Evolutionary conservation across 2,329 filamentous ascomycete species (phyloP), one percentile per base, ranked within the genome.

Genomic region (Kalmusia sp.): DNA sequence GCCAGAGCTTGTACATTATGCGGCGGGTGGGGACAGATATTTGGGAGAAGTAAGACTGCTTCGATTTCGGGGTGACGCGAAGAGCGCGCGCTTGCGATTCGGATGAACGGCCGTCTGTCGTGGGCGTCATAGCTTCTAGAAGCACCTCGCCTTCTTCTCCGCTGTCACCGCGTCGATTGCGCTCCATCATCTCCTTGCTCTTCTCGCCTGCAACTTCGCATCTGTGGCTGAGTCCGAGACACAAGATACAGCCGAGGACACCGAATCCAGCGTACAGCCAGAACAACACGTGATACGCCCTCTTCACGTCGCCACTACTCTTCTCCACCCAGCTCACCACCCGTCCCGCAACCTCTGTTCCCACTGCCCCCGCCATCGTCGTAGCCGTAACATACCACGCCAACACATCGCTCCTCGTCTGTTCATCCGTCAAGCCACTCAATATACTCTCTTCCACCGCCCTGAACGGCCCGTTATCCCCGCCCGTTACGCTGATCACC

Each of bases 1-100:
- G 81, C 84, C 86, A 89, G 3, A 89, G 75, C 45, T 84, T 84
- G 69, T 83, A 84, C 81, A 89, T 87, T 63, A 85, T 79, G 1
- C 76, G 78, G 11, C 82, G 78, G 0, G 86, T 87, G 12, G 81
- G 73, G 1, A 73, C 68, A 0, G 86, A 88, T 46, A 89, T 87
- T 55, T 84, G 71, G 30, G 64, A 64, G 34, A 89, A 72, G 49
- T 69, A 71, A 28, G 61, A 61, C 44, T 61, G 59, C 70, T 78
- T 58, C 70, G 73, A 49, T 35, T 51, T 51, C 27, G 12, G 8
- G 2, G 46, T 12, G 3, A 40, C 34, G 15, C 46, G 22, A 9
- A 38, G 30, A 21, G 19, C 35, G 2, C 22, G 27, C 7, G 30
- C 12, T 35, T 50, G 25, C 39, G 15, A 27, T 21, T 44, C 9